A percentile compares a stretch with the other conserved stretches of the same genome.
Conservation (phyloP, 2,329 filamentous ascomycete species). For the Peltaster fructicola region DNA sequence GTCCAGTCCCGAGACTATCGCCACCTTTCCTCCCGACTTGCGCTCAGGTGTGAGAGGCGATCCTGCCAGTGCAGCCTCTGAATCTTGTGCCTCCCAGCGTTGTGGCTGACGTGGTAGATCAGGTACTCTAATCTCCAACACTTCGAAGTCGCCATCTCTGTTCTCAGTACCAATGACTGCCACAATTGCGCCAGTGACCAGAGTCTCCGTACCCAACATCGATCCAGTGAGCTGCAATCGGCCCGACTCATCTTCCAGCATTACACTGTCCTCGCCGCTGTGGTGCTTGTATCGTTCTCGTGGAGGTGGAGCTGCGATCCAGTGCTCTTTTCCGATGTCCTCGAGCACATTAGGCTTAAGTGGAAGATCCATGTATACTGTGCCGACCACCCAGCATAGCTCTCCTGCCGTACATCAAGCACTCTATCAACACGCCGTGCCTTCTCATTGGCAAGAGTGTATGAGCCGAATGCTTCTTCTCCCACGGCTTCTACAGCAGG, state of each 20-base stretch:
- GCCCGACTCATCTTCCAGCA: slow-evolving; percentile 92
- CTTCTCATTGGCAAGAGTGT: slow-evolving; percentile 56
- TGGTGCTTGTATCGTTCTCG: slow-evolving; percentile 38
- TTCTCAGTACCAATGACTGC: slow-evolving; percentile 95
- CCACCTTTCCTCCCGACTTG: slow-evolving; percentile 50
- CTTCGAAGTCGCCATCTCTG: slow-evolving; percentile 75
- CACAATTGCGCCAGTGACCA: slow-evolving; percentile 86
- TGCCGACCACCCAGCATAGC: slow-evolving; percentile 87
- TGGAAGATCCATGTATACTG: slow-evolving; percentile 93
- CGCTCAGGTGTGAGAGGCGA: slow-evolving; percentile 20
- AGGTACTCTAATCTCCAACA: slow-evolving; percentile 75
- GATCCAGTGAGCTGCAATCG: slow-evolving; percentile 63
- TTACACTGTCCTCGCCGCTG: slow-evolving; percentile 26
- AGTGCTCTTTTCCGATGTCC: slow-evolving; percentile 88
- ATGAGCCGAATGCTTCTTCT: slow-evolving; percentile 56
- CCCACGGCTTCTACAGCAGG: slow-evolving; percentile 63
- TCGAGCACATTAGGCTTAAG: slow-evolving; percentile 92
- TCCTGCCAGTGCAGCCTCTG: slow-evolving; percentile 18
- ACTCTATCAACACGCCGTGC: slow-evolving; percentile 70
- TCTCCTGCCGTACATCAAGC: slow-evolving; percentile 85
- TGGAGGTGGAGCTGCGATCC: slow-evolving; percentile 66
- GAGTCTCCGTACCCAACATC: slow-evolving; percentile 45
- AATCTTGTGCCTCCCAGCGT: slow-evolving; percentile 55
- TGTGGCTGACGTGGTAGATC: slow-evolving; percentile 68
- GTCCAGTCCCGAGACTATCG: slow-evolving; percentile 72